Base-by-base conservation (phyloP, 164 flowering plant species). In the Litsea cubeba region DNA sequence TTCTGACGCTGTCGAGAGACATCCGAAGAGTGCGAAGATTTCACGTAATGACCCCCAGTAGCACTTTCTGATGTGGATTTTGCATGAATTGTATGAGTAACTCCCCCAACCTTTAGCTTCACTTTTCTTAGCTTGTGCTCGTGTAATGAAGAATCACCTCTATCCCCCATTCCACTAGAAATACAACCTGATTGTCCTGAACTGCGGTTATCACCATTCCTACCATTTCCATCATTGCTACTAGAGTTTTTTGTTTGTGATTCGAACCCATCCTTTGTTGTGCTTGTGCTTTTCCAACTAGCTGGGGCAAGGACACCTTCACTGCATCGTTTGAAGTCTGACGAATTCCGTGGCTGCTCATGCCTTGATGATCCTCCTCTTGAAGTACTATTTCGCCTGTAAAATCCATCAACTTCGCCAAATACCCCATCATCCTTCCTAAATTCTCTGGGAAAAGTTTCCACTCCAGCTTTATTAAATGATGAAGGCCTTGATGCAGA, bases 51-150 rank as follows among this genome's bases (percentile, higher is more conserved):
- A 71, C 71, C 77, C 62, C 76, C 68, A 57, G 69, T 73, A 30
- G 76, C 84, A 81, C 66, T 76, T 32, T 70, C 80, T 4, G 51
- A 17, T 32, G 79, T 72, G 40, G 91, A 74, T 35, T 84, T 88
- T 64, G 94, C 84, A 71, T 91, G 89, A 70, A 93, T 85, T 25
- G 94, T 91, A 30, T 81, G 89, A 3, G 88, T 88, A 26, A 91
- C 87, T n/a, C 98, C 95, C 69, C 91, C 92, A 74, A 95, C 89
- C 84, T 87, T 95, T 63, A 93, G 90, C 81, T 91, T 95, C 23
- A 95, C 88, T 67, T 87, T 93, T 77, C 87, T 91, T 26, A 86
- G 87, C 81, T 82, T 88, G 75, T 68, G 84, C 70, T 89, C 89
- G 79, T 65, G 66, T 50, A 71, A 40, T 23, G 71, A 72, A 12